Evolutionary conservation across 768 basidiomycete genomes (phyloP).

Genomic region (Pseudohyphozyma bogoriensis): DNA sequence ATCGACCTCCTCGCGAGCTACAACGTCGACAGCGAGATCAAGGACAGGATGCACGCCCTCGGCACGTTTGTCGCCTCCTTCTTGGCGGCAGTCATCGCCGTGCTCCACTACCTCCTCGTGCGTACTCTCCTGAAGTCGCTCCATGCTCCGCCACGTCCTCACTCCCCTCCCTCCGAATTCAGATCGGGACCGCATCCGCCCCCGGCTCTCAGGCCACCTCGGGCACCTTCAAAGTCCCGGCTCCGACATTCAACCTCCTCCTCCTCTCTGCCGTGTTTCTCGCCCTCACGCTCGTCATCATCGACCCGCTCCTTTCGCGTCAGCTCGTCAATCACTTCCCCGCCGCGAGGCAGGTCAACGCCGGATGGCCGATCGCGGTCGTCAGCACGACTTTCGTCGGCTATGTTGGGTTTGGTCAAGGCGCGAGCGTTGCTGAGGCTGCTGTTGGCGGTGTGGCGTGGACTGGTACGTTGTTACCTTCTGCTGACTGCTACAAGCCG

Average conservation of each 20-base stretch:
- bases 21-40: slow-evolving; percentile 6
- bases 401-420: slow-evolving; percentile 54
- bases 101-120: slow-evolving; percentile 10
- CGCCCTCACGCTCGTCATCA: slow-evolving; percentile 12
- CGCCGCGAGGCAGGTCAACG: slow-evolving; percentile 48
- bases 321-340: slow-evolving; percentile 36
- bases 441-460: slow-evolving; percentile 52
- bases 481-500: background rate
- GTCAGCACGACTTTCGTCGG: slow-evolving; percentile 53
- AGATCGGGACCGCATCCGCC: background rate
- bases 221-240: background rate
- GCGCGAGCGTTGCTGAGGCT: slow-evolving; percentile 48
- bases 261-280: slow-evolving; percentile 21
- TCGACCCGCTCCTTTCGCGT: slow-evolving; percentile 27
- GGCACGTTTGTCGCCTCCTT: background rate
- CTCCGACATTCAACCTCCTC: slow-evolving; percentile 7
- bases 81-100: background rate
- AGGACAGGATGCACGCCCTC: slow-evolving; percentile 13
- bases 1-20: slow-evolving; percentile 9
- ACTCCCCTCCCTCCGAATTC: no score
- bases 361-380: slow-evolving; percentile 54
- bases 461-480: slow-evolving; percentile 47
- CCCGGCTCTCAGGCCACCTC: background rate
- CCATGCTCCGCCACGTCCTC: background rate
- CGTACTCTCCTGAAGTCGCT: background rate